Percentiles rank a stretch among this genome's conserved stretches.
These are phyloP conservation scores for Pythium scleroteichum DNA, from an alignment of 352 stramenopile genomes.

Conservation along the genomic window DNA sequence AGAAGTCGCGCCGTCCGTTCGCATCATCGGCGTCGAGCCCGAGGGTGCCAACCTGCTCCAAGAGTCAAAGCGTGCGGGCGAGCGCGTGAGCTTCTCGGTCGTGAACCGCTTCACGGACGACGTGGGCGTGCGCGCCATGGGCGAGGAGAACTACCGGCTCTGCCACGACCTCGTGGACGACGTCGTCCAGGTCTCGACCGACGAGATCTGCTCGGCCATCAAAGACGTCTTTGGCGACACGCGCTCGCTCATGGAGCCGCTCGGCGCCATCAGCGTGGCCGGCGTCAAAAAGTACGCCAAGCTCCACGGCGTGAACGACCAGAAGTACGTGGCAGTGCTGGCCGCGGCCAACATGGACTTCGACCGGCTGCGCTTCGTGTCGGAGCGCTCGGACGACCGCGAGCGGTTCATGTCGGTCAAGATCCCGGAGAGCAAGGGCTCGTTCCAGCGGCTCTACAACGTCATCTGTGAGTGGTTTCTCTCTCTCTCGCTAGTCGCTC, in stretches of 20 bases:
- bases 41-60: conserved; percentile 95
- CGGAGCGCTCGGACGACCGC: conserved; percentile 90
- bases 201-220: conserved; percentile 95
- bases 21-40: conserved; percentile 97
- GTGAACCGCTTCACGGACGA: conserved; percentile 98
- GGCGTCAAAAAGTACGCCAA: conserved; percentile 95
- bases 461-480: conserved; percentile 56
- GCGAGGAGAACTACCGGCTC: conserved; percentile 95
- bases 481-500: background rate
- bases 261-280: conserved; percentile 94
- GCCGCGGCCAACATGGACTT: conserved; percentile 99
- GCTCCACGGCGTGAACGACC: conserved; percentile 37
- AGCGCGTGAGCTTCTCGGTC: conserved; percentile 86
- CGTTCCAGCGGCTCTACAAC: conserved; percentile 86
- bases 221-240: conserved; percentile 94
- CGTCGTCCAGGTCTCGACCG: conserved; percentile 96
- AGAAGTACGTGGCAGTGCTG: conserved; percentile 94
- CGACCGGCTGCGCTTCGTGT: conserved; percentile 97
- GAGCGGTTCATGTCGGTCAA: conserved; percentile 95
- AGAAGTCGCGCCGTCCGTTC: conserved; percentile 82
- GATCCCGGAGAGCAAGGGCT: conserved; percentile 95
- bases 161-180: conserved; percentile 95
- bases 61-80: conserved; percentile 75
- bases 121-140: conserved; percentile 93
- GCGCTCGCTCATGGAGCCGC: conserved; percentile 94